Evolutionary conservation across 2,329 filamentous ascomycete species (phyloP), one percentile per base, ranked within the genome.

Genomic region (Penicillium sp.): DNA sequence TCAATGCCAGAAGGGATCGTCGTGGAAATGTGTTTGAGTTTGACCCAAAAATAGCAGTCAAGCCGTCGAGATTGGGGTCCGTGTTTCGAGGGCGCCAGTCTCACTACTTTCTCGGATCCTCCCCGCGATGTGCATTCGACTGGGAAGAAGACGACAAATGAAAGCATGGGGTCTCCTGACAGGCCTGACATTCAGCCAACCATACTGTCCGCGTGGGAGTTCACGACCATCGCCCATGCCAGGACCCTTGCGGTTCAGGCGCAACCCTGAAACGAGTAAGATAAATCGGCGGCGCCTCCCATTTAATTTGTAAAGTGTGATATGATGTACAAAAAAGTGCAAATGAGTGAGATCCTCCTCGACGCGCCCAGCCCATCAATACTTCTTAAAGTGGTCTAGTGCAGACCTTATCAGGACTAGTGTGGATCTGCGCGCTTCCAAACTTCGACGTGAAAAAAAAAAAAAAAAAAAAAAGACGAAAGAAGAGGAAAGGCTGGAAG

Each of bases 101-200:
- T 47, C 18, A 23, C 26, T n/a, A 19, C 45, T 58, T 58, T 18
- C n/a, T 30, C 55, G 56, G 55, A 52, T 61, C 51, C 55, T 63
- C n/a, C 38, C 47, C 14, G 58, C 11, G 35, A 30, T 14, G n/a
- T 30, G 10, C 35, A 23, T 47, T 30, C 35, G 39, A 29, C 30
- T 47, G 11, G 32, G 45, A 47, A 35, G 19, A 46, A 30, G 35
- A 36, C 16, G 18, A 56, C 56, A 58, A 62, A 62, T 60, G 47
- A 58, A 48, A 57, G 53, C 36, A 53, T 48, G 47, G 44, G 53
- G 61, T 60, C 61, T 62, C 55, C 61, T 64, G 60, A 62, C 60
- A 50, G 27, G 41, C 36, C 39, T 30, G 8, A 3, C 30, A 19
- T 30, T 35, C 27, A 30, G 8, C 35, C 35, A 36, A 36, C n/a